phyloP scores from a whole-genome alignment of 768 basidiomycete genomes.

The Rubroboletus satanas region DNA sequence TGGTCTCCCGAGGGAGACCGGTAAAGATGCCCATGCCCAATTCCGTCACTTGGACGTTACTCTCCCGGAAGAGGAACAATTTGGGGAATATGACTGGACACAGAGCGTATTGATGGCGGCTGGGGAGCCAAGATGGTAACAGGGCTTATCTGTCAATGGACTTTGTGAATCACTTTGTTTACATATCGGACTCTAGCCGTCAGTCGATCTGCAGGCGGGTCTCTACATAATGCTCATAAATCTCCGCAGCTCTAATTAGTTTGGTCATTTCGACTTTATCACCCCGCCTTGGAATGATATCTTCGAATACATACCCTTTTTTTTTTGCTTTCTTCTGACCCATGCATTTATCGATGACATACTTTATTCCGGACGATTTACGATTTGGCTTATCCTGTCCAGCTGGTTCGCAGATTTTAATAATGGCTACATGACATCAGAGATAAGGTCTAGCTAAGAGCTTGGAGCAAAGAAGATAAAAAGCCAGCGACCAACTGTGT shows the following conservation, averaged over 20 bases:
- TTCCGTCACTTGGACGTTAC: constrained; percentile 27
- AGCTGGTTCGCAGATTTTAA: constrained; percentile 6
- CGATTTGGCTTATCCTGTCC: background rate
- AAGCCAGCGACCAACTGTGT: constrained; percentile 1
- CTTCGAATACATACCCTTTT: constrained; percentile 24
- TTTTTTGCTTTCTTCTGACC: background rate
- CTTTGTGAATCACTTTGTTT: constrained; percentile 5
- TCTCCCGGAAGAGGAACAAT: constrained; percentile 37
- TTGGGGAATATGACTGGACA: constrained; percentile 64
- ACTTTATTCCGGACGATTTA: background rate
- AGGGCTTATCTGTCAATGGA: constrained; percentile 6
- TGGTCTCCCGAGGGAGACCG: constrained; percentile 19
- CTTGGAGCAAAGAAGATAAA: constrained; percentile 2
- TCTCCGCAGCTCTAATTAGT: constrained; percentile 16
- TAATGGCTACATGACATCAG: constrained; percentile 22
- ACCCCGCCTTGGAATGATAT: constrained; percentile 10
- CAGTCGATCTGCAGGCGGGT: constrained; percentile 33
- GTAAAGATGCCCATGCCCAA: constrained; percentile 21
- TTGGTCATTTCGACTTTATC: constrained; percentile 10
- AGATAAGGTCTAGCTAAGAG: constrained; percentile 8
- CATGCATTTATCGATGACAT: background rate
- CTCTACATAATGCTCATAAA: constrained; percentile 13
- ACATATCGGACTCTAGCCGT: constrained; percentile 17
- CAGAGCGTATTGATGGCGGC: constrained; percentile 71
- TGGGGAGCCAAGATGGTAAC: constrained; percentile 41